Conservation (phyloP, 1,284 basidiomycete genomes). For the Trichosporon coremiiforme region DNA sequence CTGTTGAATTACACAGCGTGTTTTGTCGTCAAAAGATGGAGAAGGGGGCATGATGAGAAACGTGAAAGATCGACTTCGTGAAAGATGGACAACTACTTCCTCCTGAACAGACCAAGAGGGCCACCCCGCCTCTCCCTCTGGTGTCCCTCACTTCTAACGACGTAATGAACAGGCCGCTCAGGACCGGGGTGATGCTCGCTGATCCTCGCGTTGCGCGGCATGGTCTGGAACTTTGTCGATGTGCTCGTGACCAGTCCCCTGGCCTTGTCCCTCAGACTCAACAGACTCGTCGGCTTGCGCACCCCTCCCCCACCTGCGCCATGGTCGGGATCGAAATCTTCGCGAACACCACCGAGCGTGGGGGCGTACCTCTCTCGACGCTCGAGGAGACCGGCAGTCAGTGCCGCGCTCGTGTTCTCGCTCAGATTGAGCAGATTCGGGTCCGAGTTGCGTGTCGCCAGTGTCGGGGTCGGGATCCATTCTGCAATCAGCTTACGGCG, state of each 20-base stretch:
- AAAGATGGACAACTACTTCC: slow-evolving; percentile 7
- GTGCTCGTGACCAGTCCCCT: slow-evolving; percentile 33
- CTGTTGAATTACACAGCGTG: not conserved
- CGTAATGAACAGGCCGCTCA: not conserved
- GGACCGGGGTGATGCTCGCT: not conserved
- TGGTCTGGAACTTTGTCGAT: slow-evolving; percentile 17
- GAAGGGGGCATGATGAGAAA: not conserved
- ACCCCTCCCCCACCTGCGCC: slow-evolving; percentile 21
- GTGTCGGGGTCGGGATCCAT: not conserved
- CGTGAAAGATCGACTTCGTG: slow-evolving; percentile 18
- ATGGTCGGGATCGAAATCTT: not conserved
- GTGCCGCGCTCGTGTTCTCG: slow-evolving; percentile 6
- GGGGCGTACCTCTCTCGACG: not conserved
- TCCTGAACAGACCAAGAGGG: not conserved
- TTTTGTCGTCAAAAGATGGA: not conserved
- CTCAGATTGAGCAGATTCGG: slow-evolving; percentile 2
- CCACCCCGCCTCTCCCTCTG: slow-evolving; percentile 1
- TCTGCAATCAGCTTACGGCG: not conserved
- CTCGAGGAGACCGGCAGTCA: not conserved
- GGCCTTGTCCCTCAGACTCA: slow-evolving; percentile 45
- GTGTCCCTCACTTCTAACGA: not conserved
- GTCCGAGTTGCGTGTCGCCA: not conserved
- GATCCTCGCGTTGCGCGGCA: slow-evolving; percentile 6
- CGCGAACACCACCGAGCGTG: not conserved
- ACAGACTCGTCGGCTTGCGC: slow-evolving; percentile 46